Conservation (phyloP, 495 filamentous ascomycete species). For the Umbilicaria muhlenbergii region DNA sequence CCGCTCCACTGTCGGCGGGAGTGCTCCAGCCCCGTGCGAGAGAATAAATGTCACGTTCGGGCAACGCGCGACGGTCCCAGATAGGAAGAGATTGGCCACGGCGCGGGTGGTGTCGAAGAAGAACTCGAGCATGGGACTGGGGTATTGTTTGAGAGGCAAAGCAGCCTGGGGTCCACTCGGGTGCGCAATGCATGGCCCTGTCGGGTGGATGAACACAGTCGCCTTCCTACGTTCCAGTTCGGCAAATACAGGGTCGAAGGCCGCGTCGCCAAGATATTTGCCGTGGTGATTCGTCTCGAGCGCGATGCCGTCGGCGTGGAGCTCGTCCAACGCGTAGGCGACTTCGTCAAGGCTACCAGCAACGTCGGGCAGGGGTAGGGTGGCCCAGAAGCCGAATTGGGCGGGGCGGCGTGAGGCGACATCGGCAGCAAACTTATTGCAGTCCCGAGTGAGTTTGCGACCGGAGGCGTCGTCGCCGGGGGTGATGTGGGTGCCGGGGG, state of each 20-base stretch:
- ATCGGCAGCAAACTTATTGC: constrained; percentile 25
- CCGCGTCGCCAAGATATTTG: constrained; percentile 31
- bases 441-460: constrained; percentile 16
- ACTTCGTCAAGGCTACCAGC: constrained; percentile 28
- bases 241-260: constrained; percentile 25
- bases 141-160: constrained; percentile 19
- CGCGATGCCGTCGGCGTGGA: constrained; percentile 31
- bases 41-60: constrained; percentile 30
- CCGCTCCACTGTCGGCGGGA: constrained; percentile 29
- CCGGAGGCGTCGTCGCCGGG: constrained; percentile 19
- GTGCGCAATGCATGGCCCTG: constrained; percentile 14
- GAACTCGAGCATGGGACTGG: constrained; percentile 38
- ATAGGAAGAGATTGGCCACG: constrained; percentile 31
- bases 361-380: constrained; percentile 32
- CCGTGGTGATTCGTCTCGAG: constrained; percentile 33
- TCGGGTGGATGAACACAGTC: constrained; percentile 38
- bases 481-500: constrained; percentile 31
- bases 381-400: constrained; percentile 33
- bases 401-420: constrained; percentile 21
- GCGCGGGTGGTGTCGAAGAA: constrained; percentile 37
- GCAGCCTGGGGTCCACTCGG: neutral
- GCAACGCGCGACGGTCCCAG: constrained; percentile 26
- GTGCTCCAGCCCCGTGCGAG: constrained; percentile 31
- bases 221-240: constrained; percentile 20
- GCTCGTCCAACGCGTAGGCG: constrained; percentile 20